Evolutionary conservation across 345 rosid species (phyloP), one percentile per base, ranked within the genome.

Genomic region (Pistacia atlantica): DNA sequence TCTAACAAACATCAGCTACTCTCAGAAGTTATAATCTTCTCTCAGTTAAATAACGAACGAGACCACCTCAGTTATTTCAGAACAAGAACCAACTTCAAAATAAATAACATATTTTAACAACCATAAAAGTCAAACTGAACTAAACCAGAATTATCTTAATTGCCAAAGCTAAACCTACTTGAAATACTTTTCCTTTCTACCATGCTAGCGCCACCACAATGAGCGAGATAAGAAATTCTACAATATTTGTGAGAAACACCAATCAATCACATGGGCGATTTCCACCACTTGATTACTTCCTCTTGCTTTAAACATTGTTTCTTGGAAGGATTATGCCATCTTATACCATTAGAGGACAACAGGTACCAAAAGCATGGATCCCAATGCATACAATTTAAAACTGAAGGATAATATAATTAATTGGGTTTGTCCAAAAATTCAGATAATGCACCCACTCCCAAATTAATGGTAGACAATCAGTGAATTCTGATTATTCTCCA

Each of bases 1-100:
- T 65, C 74, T 28, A 65, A 51, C 52, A 18, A 13, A 71, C 55
- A 65, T 25, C 65, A 64, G 65, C 64, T 3, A 66, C 38, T 74
- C 65, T 55, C 6, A 48, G 75, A 70, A 62, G 45, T 12, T 65
- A 62, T 31, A 54, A 13, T 4, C 16, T 64, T 60, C 2, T 48
- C 67, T 35, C 48, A 64, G 67, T 51, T 51, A 51, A 51, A 51
- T 51, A 51, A 12, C 2, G 55, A 51, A 46, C 35, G 11, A 68
- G 33, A 55, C 12, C 0, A 10, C 6, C 69, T 17, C 69, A 45
- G 45, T 4, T 42, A 45, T 66, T 45, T 52, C 14, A 31, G 72
- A 51, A 31, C 45, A 69, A 37, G 22, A 65, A 65, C 13, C 35
- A 2, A 25, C 28, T 60, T 60, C 68, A 65, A 14, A 63, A 33